Evolutionary conservation across 208 protist genomes (phyloP).

Genomic region (Wallacemonas rigidus): DNA sequence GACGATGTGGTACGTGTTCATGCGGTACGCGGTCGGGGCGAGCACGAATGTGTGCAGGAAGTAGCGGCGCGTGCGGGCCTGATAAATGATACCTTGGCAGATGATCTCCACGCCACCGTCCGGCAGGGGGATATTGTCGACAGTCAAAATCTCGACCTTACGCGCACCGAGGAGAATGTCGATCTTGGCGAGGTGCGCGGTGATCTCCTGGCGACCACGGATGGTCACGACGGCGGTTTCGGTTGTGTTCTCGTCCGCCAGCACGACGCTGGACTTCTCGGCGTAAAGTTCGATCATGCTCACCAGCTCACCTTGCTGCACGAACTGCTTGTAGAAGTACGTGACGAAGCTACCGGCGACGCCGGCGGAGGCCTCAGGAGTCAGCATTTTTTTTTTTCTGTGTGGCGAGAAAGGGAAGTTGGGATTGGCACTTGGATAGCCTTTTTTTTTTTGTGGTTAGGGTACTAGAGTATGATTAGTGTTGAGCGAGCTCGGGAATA

Average conservation of each 20-base stretch:
- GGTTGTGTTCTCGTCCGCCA: slow-evolving; percentile 57
- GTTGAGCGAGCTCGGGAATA: slow-evolving; percentile 15
- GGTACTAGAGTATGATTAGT: not conserved
- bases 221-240: slow-evolving; percentile 40
- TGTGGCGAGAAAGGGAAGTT: not conserved
- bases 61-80: slow-evolving; percentile 46
- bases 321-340: slow-evolving; percentile 83
- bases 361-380: slow-evolving; percentile 43
- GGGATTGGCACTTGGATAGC: not conserved
- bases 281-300: slow-evolving; percentile 70
- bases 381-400: slow-evolving; percentile 32
- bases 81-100: slow-evolving; percentile 76
- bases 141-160: slow-evolving; percentile 82
- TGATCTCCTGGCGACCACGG: slow-evolving; percentile 53
- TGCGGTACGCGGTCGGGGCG: slow-evolving; percentile 70
- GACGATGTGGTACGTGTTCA: slow-evolving; percentile 82
- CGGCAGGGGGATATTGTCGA: slow-evolving; percentile 70
- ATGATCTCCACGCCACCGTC: slow-evolving; percentile 65
- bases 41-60: slow-evolving; percentile 85
- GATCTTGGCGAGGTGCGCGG: slow-evolving; percentile 51
- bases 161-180: slow-evolving; percentile 56
- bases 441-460: not conserved
- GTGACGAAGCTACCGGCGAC: slow-evolving; percentile 75
- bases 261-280: slow-evolving; percentile 53
- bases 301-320: slow-evolving; percentile 44